A percentile compares a stretch with the other conserved stretches of the same genome.
Conservation (phyloP, 257 asterid species). For the Anisodus acutangulus region DNA sequence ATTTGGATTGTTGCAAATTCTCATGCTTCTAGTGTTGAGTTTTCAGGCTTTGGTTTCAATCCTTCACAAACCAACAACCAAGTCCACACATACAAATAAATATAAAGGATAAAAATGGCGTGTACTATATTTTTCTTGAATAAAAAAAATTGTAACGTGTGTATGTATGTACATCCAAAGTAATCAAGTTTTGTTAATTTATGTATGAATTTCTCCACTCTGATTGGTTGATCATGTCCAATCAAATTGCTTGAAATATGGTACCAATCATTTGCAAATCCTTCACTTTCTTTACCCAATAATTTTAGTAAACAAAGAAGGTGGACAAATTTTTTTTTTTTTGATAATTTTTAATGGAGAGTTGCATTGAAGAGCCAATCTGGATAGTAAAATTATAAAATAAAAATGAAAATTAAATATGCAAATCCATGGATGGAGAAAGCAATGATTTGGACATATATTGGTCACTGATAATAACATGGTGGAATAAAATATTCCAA, state of each 20-base stretch:
- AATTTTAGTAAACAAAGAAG: background rate
- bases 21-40: too few relatives aligned
- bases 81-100: background rate
- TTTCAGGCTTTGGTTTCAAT: background rate
- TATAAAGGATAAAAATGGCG: background rate
- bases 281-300: background rate
- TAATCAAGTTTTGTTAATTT: slow-evolving; percentile 3
- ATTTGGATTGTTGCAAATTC: too few relatives aligned
- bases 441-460: slow-evolving; percentile 25
- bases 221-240: slow-evolving; percentile 30
- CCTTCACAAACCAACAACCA: background rate
- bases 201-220: background rate
- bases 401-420: background rate
- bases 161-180: background rate
- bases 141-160: slow-evolving; percentile 15
- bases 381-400: background rate
- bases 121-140: background rate
- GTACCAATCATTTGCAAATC: slow-evolving; percentile 13
- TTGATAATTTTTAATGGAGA: slow-evolving; percentile 21
- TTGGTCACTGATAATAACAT: background rate
- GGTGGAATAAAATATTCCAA: slow-evolving; percentile 16
- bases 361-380: background rate
- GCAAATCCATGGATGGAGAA: slow-evolving; percentile 20
- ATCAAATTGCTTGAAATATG: slow-evolving; percentile 25
- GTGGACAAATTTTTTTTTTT: too few relatives aligned